Evolutionary conservation across 176 grass and related monocot species (phyloP), one percentile per base, ranked within the genome.

Genomic region (Cenchrus fungigraminus): DNA sequence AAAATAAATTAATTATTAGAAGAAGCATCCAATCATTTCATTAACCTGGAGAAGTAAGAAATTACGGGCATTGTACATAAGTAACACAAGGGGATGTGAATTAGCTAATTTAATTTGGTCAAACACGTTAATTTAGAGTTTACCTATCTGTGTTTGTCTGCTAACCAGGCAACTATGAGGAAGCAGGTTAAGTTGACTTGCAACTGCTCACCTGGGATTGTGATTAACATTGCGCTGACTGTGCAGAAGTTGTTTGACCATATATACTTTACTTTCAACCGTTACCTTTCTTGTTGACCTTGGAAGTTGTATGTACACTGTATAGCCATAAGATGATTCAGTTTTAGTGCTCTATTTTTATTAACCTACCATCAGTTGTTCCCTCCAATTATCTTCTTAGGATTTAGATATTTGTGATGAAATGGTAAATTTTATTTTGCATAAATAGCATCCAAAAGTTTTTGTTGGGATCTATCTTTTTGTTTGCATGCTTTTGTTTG

Each of bases 121-220:
- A 40, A 40, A 11, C 11, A 10, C 12, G 43, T 44, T 74, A 20
- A 40, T 55, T 55, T 74, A 17, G 50, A 55, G 29, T 11, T 74
- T 74, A 32, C 22, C 0, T 74, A 32, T 74, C 46, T 50, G 49
- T 53, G 47, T 32, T 67, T 37, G 6, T 67, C 62, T 65, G 28
- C 28, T 32, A 32, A 65, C 28, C 28, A 60, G 62, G 2, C 70
- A 49, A 5, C 69, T 25, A 22, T 73, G 70, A 28, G 42, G 69
- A 72, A 72, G 45, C 69, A 28, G 28, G 70, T 22, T 73, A 12
- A 52, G 71, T 52, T 52, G 70, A 73, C 71, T 31, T 73, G 20
- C 52, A 73, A 73, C 6, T 52, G 12, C 22, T 53, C 13, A 34
- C 6, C 28, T 16, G 13, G 13, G 47, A 34, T 54, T 2, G 8